phyloP scores from a whole-genome alignment of 768 basidiomycete species.

The Naganishia randhawae region DNA sequence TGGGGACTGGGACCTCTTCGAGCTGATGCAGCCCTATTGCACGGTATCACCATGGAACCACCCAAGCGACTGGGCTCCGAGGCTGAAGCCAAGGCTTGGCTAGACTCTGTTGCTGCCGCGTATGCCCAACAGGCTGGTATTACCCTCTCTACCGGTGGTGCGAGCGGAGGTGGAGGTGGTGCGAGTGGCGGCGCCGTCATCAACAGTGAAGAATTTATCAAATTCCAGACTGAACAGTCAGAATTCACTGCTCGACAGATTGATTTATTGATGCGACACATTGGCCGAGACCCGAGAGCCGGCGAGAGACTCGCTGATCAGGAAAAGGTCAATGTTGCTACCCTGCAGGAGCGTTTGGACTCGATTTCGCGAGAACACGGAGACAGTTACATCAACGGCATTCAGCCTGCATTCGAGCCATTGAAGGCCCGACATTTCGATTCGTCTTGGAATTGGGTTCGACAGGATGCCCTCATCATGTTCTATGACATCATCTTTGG shows the following conservation, averaged over 20 bases:
- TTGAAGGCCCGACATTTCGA: constrained; percentile 97
- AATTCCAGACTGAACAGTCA: constrained; percentile 90
- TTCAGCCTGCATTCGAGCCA: constrained; percentile 88
- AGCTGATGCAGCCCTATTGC: constrained; percentile 80
- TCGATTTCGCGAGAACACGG: constrained; percentile 87
- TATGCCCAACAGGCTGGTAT: constrained; percentile 90
- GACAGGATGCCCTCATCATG: constrained; percentile 93
- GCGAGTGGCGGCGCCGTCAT: constrained; percentile 72
- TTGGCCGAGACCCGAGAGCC: constrained; percentile 84
- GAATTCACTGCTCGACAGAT: constrained; percentile 87
- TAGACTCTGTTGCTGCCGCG: constrained; percentile 73
- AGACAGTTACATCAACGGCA: constrained; percentile 86
- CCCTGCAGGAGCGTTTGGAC: constrained; percentile 81
- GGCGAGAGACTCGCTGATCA: constrained; percentile 85
- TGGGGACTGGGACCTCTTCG: constrained; percentile 94
- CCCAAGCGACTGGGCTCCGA: constrained; percentile 88
- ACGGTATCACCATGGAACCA: constrained; percentile 89
- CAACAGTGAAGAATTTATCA: constrained; percentile 96
- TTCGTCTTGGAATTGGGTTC: constrained; percentile 99
- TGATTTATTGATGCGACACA: constrained; percentile 94
- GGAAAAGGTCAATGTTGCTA: constrained; percentile 68
- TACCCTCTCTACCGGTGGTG: constrained; percentile 66
- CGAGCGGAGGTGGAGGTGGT: constrained; percentile 60
- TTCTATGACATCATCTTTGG: constrained; percentile 99
- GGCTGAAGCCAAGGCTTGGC: constrained; percentile 86